Evolutionary conservation across 345 rosid genomes (phyloP), one percentile per base, ranked within the genome.

Genomic region (Rhodamnia argentea): DNA sequence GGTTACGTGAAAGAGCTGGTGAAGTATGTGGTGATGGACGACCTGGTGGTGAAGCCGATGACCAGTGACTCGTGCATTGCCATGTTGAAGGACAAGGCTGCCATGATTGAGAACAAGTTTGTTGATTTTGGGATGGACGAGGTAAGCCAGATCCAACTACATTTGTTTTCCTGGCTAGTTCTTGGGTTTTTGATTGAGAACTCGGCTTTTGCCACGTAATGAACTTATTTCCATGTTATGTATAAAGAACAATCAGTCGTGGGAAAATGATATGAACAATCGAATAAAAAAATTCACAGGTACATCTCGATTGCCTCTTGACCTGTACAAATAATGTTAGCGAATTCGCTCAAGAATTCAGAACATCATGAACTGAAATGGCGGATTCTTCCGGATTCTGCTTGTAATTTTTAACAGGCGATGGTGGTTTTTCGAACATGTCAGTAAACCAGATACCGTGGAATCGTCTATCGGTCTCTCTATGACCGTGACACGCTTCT

Each of bases 11-110:
- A 88, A 76, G 90, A 87, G 1, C 56, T 82, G 42, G 84, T 90
- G 7, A 87, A 89, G 1, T 89, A 89, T 52, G 87, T 89, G 91
- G 87, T 91, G 57, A 91, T 76, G 88, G 92, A 87, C 76, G 88
- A 89, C 84, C 84, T 91, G 29, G 55, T 22, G 11, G 86, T 90
- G 59, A 59, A n/a, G 47, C 91, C 91, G 0, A 84, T 90, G 90
- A 89, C 91, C 3, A 86, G 88, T 42, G 83, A 82, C 18, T 86
- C 91, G 0, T 59, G 84, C 50, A 84, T 86, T 4, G 52, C 89
- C 58, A 53, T 88, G 53, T 70, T 91, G 5, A 83, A 70, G 24
- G 86, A 87, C 74, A 85, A 84, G 70, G 84, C 86, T 42, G 32
- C 88, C 4, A 75, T 81, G 83, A 88, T 91, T 42, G 84, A 84